Conservation (phyloP, 2,329 filamentous ascomycete genomes). For the Byssothecium circinans region DNA sequence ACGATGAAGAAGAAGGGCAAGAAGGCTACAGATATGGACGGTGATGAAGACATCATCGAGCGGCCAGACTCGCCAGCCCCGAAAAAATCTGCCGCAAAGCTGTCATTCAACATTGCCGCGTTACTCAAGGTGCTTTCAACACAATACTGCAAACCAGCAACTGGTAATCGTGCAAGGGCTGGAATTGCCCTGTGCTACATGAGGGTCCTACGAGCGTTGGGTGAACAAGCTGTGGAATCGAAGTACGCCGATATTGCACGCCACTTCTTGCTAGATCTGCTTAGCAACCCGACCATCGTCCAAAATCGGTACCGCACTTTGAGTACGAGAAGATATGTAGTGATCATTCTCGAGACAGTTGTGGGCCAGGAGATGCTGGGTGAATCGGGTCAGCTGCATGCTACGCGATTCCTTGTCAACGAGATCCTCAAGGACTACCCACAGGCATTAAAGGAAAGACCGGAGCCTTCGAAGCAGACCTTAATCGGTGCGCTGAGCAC, state of each 20-base stretch:
- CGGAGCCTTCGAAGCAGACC: conserved; percentile 85
- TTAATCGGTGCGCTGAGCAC: conserved; percentile 78
- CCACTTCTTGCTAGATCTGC: conserved; percentile 76
- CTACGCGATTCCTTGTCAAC: conserved; percentile 80
- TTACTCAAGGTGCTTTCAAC: conserved; percentile 76
- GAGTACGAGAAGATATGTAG: conserved; percentile 80
- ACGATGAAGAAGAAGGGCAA: conserved; percentile 73
- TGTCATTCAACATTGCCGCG: conserved; percentile 75
- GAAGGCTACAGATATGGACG: conserved; percentile 63
- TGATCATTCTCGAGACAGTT: conserved; percentile 80
- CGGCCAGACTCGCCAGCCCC: conserved; percentile 75
- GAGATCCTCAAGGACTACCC: conserved; percentile 93
- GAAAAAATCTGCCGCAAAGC: conserved; percentile 68
- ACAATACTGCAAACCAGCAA: conserved; percentile 78
- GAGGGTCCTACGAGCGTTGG: conserved; percentile 74
- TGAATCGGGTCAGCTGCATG: conserved; percentile 83
- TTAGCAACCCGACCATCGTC: conserved; percentile 73
- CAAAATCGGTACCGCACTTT: conserved; percentile 88
- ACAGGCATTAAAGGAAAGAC: conserved; percentile 80
- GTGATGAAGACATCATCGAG: conserved; percentile 70
- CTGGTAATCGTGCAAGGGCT: conserved; percentile 77
- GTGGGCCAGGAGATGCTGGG: conserved; percentile 80
- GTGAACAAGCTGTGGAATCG: conserved; percentile 78
- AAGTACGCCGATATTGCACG: conserved; percentile 81
- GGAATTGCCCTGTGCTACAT: conserved; percentile 87